These are phyloP conservation scores for Peniophora sp. DNA, from an alignment of 1,284 basidiomycete genomes.

Conservation along the genomic window DNA sequence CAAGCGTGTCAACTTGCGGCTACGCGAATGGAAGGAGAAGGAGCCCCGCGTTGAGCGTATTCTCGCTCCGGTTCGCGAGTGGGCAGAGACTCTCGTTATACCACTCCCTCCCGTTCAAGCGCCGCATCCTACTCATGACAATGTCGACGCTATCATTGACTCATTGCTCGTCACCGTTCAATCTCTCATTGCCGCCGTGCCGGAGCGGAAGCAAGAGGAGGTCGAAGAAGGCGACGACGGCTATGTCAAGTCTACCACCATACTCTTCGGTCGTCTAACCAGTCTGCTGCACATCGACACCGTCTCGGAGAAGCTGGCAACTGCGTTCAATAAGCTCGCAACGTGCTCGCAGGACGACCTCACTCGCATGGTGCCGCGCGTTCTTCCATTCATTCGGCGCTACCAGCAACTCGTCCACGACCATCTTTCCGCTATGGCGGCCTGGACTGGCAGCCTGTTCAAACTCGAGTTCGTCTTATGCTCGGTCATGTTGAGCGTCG, in stretches of 20 bases:
- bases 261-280: constrained; percentile 16
- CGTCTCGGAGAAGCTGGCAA: constrained; percentile 28
- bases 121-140: constrained; percentile 5
- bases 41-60: constrained; percentile 40
- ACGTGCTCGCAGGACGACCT: constrained; percentile 18
- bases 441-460: constrained; percentile 74
- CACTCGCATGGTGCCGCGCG: constrained; percentile 26
- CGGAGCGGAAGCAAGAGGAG: constrained; percentile 1
- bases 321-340: constrained; percentile 24
- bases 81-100: constrained; percentile 31
- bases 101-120: background rate
- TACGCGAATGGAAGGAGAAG: constrained; percentile 26
- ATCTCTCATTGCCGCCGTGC: constrained; percentile 30
- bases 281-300: constrained; percentile 22
- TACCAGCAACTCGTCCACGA: constrained; percentile 48
- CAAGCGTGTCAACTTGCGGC: constrained; percentile 7
- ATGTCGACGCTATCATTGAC: constrained; percentile 44
- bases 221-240: constrained; percentile 21
- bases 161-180: constrained; percentile 59
- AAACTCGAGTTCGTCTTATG: constrained; percentile 81
- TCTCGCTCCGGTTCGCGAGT: constrained; percentile 36
- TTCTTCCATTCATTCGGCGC: constrained; percentile 59
- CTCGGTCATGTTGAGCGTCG: constrained; percentile 67
- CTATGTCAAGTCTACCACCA: constrained; percentile 21
- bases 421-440: constrained; percentile 46